These are phyloP conservation scores for Eimeria maxima DNA, from an alignment of 169 alveolate species.

Conservation along the genomic window DNA sequence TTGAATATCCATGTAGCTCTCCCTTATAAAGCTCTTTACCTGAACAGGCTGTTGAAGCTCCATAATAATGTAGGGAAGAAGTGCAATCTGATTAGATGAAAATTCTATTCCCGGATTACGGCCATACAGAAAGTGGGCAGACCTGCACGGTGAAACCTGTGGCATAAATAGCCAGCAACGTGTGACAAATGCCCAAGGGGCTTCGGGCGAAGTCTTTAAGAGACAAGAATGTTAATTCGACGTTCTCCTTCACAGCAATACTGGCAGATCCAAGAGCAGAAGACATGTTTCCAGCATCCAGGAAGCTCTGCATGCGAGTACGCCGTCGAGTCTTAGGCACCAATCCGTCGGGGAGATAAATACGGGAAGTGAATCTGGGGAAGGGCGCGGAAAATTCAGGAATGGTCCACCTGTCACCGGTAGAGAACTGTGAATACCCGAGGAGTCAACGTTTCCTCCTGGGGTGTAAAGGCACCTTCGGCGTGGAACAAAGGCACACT, in stretches of 20 bases:
- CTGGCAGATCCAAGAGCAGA: conserved; percentile 36
- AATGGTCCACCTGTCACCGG: neutral
- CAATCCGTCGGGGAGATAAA: neutral
- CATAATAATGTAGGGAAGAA: conserved; percentile 77
- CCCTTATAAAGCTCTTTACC: conserved; percentile 30
- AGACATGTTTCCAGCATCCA: conserved; percentile 20
- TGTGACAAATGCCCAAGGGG: conserved; percentile 81
- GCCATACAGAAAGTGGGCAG: neutral
- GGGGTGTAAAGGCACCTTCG: conserved; percentile 46
- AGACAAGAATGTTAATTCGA: conserved; percentile 18
- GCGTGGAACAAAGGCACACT: neutral
- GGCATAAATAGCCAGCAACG: conserved; percentile 73
- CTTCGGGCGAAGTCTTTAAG: conserved; percentile 71
- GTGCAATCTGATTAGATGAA: conserved; percentile 57
- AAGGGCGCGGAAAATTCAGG: neutral
- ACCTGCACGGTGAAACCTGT: conserved; percentile 81
- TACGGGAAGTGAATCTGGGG: neutral
- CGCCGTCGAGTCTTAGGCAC: neutral
- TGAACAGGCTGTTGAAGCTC: conserved; percentile 82
- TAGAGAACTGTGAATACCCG: neutral
- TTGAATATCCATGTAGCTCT: neutral
- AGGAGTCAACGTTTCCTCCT: neutral
- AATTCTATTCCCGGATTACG: neutral
- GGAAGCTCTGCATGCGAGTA: neutral
- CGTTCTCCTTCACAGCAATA: conserved; percentile 20